Conservation (phyloP, 805 yeast genomes). For the Cyberlindnera maritima region DNA sequence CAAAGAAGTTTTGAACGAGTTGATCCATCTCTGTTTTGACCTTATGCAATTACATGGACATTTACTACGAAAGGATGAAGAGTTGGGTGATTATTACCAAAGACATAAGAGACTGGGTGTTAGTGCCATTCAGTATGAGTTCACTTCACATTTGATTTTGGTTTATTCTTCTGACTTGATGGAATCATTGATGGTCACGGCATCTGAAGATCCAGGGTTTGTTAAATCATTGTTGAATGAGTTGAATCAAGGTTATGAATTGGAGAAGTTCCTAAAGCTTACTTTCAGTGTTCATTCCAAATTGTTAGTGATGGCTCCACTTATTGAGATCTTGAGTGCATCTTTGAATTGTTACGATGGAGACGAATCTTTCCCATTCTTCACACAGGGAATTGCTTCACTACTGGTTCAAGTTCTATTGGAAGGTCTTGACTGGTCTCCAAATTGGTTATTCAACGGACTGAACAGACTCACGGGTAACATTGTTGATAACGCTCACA, state of each 20-base stretch:
- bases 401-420: conserved; percentile 36
- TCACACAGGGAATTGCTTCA: conserved; percentile 20
- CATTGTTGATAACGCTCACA: conserved; percentile 39
- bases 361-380: conserved; percentile 14
- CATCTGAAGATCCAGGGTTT: conserved; percentile 10
- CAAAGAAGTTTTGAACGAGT: conserved; percentile 32
- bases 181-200: conserved; percentile 39
- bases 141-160: conserved; percentile 49
- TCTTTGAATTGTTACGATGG: conserved; percentile 32
- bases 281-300: conserved; percentile 52
- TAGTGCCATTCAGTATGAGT: conserved; percentile 41
- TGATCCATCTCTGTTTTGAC: neutral
- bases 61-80: conserved; percentile 22
- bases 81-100: conserved; percentile 23
- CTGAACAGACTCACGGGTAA: conserved; percentile 54
- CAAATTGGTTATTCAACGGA: conserved; percentile 48
- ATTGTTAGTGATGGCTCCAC: conserved; percentile 47
- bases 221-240: conserved; percentile 4
- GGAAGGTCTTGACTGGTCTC: conserved; percentile 39
- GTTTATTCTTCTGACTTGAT: conserved; percentile 54
- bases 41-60: conserved; percentile 5
- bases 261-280: conserved; percentile 34
- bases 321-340: conserved; percentile 50
- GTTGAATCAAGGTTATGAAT: neutral
- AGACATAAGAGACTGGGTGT: conserved; percentile 23